Evolutionary conservation across 179 eudicot genomes (phyloP).

Genomic region (Spinacia oleracea): DNA sequence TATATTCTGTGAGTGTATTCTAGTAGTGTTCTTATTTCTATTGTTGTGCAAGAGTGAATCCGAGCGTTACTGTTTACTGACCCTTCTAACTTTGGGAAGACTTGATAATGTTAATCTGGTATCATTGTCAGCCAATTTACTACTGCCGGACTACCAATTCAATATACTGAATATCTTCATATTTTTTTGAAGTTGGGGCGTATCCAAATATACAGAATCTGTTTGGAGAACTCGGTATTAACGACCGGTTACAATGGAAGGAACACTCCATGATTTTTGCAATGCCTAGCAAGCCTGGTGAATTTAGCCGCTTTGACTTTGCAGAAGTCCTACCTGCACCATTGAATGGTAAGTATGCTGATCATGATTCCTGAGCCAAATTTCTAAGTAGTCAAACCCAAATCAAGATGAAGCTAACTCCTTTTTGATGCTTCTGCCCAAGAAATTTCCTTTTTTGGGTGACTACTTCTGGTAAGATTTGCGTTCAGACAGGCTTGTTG

Average conservation of each 20-base stretch:
- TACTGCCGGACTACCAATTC: constrained; percentile 1
- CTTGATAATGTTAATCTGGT: neutral
- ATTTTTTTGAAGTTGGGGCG: constrained; percentile 83
- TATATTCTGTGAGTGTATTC: constrained; percentile 79
- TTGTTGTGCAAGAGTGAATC: too few relatives aligned
- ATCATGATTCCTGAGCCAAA: neutral
- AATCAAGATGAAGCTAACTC: neutral
- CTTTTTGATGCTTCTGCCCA: neutral
- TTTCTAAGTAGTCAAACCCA: neutral
- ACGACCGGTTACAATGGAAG: constrained; percentile 97
- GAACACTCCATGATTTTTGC: constrained; percentile 99
- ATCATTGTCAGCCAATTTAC: too few relatives aligned
- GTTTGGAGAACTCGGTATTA: constrained; percentile 94
- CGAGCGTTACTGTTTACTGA: too few relatives aligned
- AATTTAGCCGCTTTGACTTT: constrained; percentile 97
- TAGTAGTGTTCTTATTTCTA: neutral
- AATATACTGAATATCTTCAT: constrained; percentile 29
- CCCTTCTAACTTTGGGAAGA: neutral
- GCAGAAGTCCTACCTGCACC: constrained; percentile 92
- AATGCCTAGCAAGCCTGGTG: constrained; percentile 97
- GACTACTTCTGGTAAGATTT: neutral
- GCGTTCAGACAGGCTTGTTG: neutral
- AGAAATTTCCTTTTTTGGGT: neutral
- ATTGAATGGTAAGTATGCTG: constrained; percentile 59
- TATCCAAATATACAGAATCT: constrained; percentile 97